Conservation (phyloP, 768 basidiomycete species). For the Gymnopilus junonius region DNA sequence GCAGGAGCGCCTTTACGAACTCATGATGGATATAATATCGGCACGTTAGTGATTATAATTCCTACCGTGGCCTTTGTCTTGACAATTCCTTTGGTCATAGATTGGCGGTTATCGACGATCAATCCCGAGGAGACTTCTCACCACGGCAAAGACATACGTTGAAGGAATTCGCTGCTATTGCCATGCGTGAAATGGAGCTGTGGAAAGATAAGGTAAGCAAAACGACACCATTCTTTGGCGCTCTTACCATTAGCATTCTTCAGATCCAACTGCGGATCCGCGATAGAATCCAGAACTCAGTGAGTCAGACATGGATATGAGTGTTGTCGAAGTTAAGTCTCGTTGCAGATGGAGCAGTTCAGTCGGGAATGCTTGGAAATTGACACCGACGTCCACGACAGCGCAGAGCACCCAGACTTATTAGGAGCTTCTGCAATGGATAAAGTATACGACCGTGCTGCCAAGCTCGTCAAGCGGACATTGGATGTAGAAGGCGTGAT, state of each 20-base stretch:
- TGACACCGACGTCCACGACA: conserved; percentile 56
- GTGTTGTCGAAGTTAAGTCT: not conserved
- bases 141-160: conserved; percentile 90
- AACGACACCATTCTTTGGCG: not conserved
- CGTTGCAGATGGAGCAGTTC: conserved; percentile 88
- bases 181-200: conserved; percentile 94
- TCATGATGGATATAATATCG: conserved; percentile 89
- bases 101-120: conserved; percentile 83
- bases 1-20: conserved; percentile 91
- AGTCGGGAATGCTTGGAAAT: conserved; percentile 94
- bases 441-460: conserved; percentile 88
- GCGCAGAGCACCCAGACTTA: conserved; percentile 38
- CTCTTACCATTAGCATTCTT: not conserved
- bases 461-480: conserved; percentile 85
- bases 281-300: conserved; percentile 90
- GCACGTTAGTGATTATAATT: conserved; percentile 54
- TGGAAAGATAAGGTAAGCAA: conserved; percentile 86
- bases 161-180: conserved; percentile 94
- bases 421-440: conserved; percentile 68
- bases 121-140: conserved; percentile 82
- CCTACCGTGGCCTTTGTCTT: not conserved
- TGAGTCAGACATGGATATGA: conserved; percentile 34
- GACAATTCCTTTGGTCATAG: conserved; percentile 36
- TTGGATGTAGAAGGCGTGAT: conserved; percentile 92
- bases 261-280: conserved; percentile 90